Conservation (phyloP, 345 rosid genomes). For the Kernera saxatilis region DNA sequence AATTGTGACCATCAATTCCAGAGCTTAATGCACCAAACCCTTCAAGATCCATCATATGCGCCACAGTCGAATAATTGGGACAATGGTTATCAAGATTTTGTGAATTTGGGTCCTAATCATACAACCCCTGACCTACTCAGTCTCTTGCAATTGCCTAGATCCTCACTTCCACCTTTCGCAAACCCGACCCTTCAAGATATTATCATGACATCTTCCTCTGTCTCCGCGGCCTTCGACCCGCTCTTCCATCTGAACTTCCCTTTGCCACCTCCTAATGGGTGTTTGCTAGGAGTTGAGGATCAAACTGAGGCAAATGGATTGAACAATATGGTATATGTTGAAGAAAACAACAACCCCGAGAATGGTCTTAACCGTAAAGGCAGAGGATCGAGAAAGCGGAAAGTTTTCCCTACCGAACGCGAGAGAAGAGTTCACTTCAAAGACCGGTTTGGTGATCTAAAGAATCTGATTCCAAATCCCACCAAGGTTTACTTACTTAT, state of each 20-base stretch:
- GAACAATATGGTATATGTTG: slow-evolving; percentile 11
- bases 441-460: slow-evolving; percentile 43
- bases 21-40: slow-evolving; percentile 24
- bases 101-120: slow-evolving; percentile 17
- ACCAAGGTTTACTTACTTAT: slow-evolving; percentile 42
- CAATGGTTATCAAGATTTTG: slow-evolving; percentile 23
- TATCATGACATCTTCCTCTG: slow-evolving; percentile 32
- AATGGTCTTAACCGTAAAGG: slow-evolving; percentile 39
- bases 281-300: slow-evolving; percentile 27
- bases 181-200: slow-evolving; percentile 25
- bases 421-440: slow-evolving; percentile 61
- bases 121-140: slow-evolving; percentile 60
- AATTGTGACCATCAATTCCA: slow-evolving; percentile 17
- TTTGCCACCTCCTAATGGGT: slow-evolving; percentile 48
- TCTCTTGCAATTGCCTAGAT: slow-evolving; percentile 52
- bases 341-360: slow-evolving; percentile 33
- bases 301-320: slow-evolving; percentile 27
- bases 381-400: slow-evolving; percentile 45
- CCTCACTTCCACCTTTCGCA: slow-evolving; percentile 36
- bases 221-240: slow-evolving; percentile 45
- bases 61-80: slow-evolving; percentile 35
- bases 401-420: slow-evolving; percentile 53
- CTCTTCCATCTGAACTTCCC: slow-evolving; percentile 52
- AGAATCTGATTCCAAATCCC: slow-evolving; percentile 56
- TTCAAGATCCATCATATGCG: slow-evolving; percentile 15